Conservation (phyloP, 768 basidiomycete genomes). For the Naganishia vaughanmartiniae region DNA sequence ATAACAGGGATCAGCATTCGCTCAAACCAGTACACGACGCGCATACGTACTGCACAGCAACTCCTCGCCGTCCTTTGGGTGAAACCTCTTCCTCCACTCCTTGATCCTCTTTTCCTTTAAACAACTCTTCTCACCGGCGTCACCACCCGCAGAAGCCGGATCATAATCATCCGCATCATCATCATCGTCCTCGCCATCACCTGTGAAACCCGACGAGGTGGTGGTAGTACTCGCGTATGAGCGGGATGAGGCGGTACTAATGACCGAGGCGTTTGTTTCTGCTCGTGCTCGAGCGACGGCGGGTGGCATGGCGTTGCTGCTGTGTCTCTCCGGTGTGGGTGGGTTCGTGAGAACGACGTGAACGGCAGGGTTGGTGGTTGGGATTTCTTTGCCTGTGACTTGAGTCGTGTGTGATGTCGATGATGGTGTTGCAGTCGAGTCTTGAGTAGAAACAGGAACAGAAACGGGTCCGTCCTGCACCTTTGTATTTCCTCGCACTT, state of each 20-base stretch:
- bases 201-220: not conserved
- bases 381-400: not conserved
- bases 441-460: not conserved
- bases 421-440: not conserved
- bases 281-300: not conserved
- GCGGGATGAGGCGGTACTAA: not conserved
- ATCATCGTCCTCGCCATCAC: not conserved
- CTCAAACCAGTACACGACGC: not conserved
- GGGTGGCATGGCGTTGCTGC: not conserved
- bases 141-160: slow-evolving; percentile 1
- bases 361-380: slow-evolving; percentile 1
- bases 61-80: slow-evolving; percentile 30
- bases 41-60: slow-evolving; percentile 36
- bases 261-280: slow-evolving; percentile 4
- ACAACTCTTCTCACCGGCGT: slow-evolving; percentile 21
- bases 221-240: slow-evolving; percentile 8
- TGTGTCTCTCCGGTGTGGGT: not conserved
- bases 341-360: slow-evolving; percentile 24
- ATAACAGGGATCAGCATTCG: not conserved
- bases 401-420: not conserved
- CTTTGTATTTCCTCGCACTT: not conserved
- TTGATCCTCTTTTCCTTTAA: slow-evolving; percentile 35
- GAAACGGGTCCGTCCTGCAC: not conserved
- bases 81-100: slow-evolving; percentile 39
- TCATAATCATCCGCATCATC: slow-evolving; percentile 21